Evolutionary conservation across 257 asterid species (phyloP).

Genomic region (Avicennia marina): DNA sequence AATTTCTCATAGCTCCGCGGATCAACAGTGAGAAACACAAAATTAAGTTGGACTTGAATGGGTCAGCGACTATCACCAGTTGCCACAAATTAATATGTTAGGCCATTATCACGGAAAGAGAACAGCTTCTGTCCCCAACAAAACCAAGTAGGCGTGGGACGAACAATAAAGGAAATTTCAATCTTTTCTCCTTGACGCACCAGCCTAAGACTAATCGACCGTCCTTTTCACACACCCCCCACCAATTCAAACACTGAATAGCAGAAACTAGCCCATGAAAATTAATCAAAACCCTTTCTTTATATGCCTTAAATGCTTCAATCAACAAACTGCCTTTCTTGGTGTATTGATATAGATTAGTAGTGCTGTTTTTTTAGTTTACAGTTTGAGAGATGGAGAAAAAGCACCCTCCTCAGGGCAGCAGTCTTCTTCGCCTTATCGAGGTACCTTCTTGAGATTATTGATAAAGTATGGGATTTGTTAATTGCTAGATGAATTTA

Average conservation of each 20-base stretch:
- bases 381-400: not conserved
- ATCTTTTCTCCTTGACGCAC: too few species aligned
- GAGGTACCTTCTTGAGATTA: not conserved
- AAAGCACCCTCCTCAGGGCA: not conserved
- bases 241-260: too few species aligned
- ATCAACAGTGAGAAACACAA: not conserved
- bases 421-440: not conserved
- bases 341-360: too few species aligned
- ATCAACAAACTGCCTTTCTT: too few species aligned
- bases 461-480: not conserved
- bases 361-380: not conserved
- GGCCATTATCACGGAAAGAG: not conserved
- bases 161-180: too few species aligned
- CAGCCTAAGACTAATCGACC: too few species aligned
- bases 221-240: too few species aligned
- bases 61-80: not conserved
- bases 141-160: too few species aligned
- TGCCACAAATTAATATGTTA: not conserved
- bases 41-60: not conserved
- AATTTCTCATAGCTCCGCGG: not conserved
- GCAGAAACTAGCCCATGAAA: too few species aligned
- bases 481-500: not conserved
- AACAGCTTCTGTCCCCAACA: not conserved
- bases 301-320: too few species aligned
- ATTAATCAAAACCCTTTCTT: too few species aligned